These are phyloP conservation scores for Gnomoniopsis sp. DNA, from an alignment of 2,329 filamentous ascomycete species.

Conservation along the genomic window DNA sequence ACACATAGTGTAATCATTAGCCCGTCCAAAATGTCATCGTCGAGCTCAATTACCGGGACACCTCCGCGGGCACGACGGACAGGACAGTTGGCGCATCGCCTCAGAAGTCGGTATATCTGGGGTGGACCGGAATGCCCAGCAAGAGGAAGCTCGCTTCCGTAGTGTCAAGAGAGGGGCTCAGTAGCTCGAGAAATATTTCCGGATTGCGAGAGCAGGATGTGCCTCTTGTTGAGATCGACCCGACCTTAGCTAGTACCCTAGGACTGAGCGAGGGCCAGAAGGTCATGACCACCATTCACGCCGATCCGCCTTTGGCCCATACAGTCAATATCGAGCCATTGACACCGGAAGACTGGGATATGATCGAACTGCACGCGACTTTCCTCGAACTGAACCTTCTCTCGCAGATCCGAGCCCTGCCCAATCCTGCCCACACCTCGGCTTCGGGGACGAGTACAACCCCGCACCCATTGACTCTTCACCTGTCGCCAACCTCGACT, in stretches of 20 bases:
- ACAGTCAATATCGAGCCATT: conserved; percentile 96
- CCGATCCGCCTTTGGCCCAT: conserved; percentile 87
- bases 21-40: conserved; percentile 94
- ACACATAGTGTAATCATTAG: conserved; percentile 41
- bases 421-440: conserved; percentile 70
- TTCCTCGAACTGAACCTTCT: conserved; percentile 94
- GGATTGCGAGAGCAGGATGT: conserved; percentile 70
- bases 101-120: conserved; percentile 73
- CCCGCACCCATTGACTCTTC: conserved; percentile 80
- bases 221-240: conserved; percentile 79
- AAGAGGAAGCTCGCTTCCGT: conserved; percentile 75
- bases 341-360: conserved; percentile 96
- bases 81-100: conserved; percentile 41
- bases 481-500: conserved; percentile 91
- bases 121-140: conserved; percentile 98
- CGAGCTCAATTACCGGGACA: conserved; percentile 75
- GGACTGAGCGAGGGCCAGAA: conserved; percentile 80
- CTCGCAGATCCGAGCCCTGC: conserved; percentile 87
- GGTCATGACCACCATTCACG: conserved; percentile 67
- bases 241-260: conserved; percentile 73
- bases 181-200: conserved; percentile 51
- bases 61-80: conserved; percentile 39
- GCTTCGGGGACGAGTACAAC: conserved; percentile 47
- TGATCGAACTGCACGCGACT: conserved; percentile 94
- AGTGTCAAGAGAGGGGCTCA: conserved; percentile 71